Percentiles rank a stretch among this genome's conserved stretches.
Conservation (phyloP, 2,329 filamentous ascomycete species). For the Trichoderma sp. region DNA sequence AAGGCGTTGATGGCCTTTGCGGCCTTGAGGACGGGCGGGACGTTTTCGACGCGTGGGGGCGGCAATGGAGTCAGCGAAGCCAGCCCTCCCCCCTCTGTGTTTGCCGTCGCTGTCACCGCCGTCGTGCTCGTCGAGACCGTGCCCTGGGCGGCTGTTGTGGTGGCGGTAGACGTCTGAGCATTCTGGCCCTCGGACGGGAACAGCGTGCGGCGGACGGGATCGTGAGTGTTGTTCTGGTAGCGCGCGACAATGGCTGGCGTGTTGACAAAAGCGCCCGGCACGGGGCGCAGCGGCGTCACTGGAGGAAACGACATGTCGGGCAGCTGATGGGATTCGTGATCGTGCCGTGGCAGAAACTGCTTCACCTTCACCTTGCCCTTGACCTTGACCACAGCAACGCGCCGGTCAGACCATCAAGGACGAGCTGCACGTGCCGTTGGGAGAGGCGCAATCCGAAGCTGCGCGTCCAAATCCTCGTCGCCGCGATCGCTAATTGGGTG, state of each 20-base stretch:
- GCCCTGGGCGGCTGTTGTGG: slow-evolving; percentile 3
- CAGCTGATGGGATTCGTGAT: slow-evolving; percentile 21
- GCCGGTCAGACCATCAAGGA: slow-evolving; percentile 33
- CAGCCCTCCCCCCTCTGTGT: slow-evolving; percentile 31
- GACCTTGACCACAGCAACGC: slow-evolving; percentile 31
- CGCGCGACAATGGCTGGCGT: slow-evolving; percentile 64
- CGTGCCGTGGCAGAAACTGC: not conserved
- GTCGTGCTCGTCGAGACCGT: slow-evolving; percentile 23
- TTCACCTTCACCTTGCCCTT: slow-evolving; percentile 29
- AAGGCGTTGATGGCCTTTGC: slow-evolving; percentile 80
- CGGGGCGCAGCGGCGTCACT: slow-evolving; percentile 66
- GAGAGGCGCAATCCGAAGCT: slow-evolving; percentile 14
- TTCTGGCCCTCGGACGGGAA: slow-evolving; percentile 40
- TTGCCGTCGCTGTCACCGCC: slow-evolving; percentile 28
- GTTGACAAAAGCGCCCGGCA: slow-evolving; percentile 73
- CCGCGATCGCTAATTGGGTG: slow-evolving; percentile 13
- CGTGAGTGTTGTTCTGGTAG: slow-evolving; percentile 41
- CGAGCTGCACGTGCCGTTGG: slow-evolving; percentile 23
- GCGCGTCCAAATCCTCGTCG: slow-evolving; percentile 16
- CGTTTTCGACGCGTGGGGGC: slow-evolving; percentile 45
- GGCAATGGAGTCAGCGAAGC: slow-evolving; percentile 37
- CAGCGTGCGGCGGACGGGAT: slow-evolving; percentile 52
- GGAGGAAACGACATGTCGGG: slow-evolving; percentile 54
- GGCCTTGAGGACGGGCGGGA: slow-evolving; percentile 74
- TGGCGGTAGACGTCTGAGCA: slow-evolving; percentile 23